These are phyloP conservation scores for Aegilops umbellulata DNA, from an alignment of 176 grass and related monocot species.

Conservation along the genomic window DNA sequence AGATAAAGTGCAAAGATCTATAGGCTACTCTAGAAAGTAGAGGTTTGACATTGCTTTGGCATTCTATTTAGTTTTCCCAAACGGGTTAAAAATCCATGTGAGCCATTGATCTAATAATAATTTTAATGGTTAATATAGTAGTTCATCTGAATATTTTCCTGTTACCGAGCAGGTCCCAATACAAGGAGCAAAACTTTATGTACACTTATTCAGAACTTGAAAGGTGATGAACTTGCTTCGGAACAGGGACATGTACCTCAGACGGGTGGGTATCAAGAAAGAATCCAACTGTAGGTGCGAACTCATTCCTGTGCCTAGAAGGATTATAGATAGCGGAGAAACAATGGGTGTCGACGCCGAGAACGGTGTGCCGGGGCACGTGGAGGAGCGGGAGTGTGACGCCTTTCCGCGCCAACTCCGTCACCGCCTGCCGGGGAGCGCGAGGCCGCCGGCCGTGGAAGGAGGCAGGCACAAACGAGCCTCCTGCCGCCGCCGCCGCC, in stretches of 20 bases:
- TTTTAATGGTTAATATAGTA: not conserved
- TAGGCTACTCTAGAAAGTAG: not conserved
- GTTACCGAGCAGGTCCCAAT: not conserved
- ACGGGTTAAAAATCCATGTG: not conserved
- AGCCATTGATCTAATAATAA: not conserved
- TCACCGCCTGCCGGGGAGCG: too few relatives aligned
- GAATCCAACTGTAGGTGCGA: conserved; percentile 69
- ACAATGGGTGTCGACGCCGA: too few relatives aligned
- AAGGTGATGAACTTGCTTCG: not conserved
- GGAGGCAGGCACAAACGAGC: too few relatives aligned
- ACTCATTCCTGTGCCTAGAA: conserved; percentile 65
- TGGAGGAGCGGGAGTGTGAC: too few relatives aligned
- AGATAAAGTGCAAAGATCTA: not conserved
- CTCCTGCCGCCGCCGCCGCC: too few relatives aligned
- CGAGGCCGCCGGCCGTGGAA: too few relatives aligned
- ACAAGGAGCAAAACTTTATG: not conserved
- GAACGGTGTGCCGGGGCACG: too few relatives aligned
- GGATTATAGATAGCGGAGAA: too few relatives aligned
- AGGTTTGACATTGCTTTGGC: not conserved
- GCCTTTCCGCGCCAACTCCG: too few relatives aligned
- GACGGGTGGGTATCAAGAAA: conserved; percentile 58
- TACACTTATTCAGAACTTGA: not conserved
- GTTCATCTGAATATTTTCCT: not conserved
- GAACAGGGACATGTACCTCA: conserved; percentile 46
- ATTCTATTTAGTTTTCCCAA: not conserved